Conservation (phyloP, 2,329 filamentous ascomycete species). For the Aphanoascus verrucosus region DNA sequence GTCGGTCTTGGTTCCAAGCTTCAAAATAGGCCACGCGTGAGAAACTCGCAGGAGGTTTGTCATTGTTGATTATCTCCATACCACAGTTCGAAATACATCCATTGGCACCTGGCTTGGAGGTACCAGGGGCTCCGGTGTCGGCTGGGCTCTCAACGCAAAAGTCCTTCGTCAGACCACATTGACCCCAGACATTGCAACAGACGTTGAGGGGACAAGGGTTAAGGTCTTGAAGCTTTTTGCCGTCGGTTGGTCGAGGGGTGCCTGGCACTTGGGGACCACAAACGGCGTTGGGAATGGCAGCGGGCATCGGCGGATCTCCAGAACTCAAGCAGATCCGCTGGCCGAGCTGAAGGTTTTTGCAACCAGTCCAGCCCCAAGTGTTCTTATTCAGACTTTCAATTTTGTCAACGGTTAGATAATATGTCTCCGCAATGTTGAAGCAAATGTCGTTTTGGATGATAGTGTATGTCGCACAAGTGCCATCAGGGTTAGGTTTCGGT, state of each 20-base stretch:
- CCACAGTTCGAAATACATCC: constrained; percentile 29
- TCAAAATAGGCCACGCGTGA: constrained; percentile 25
- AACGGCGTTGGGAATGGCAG: constrained; percentile 27
- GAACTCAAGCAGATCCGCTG: constrained; percentile 33
- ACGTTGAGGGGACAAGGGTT: constrained; percentile 40
- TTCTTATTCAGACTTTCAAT: constrained; percentile 34
- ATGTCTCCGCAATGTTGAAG: constrained; percentile 22
- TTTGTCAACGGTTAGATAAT: constrained; percentile 29
- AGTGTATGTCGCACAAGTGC: constrained; percentile 31
- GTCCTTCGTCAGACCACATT: constrained; percentile 37
- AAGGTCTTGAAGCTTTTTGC: constrained; percentile 28
- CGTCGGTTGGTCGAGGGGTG: constrained; percentile 26
- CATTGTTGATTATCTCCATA: not conserved
- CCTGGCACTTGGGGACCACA: constrained; percentile 40
- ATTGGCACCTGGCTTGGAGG: constrained; percentile 22
- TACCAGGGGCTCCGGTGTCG: constrained; percentile 19
- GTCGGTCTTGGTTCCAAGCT: constrained; percentile 21
- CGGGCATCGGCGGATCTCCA: constrained; percentile 35
- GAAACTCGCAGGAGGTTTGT: constrained; percentile 24
- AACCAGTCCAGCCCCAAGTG: constrained; percentile 39
- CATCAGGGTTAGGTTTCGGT: constrained; percentile 28
- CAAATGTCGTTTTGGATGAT: constrained; percentile 30
- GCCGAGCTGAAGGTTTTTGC: constrained; percentile 24
- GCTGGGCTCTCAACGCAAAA: constrained; percentile 30
- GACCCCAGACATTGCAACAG: constrained; percentile 38